Conservation (phyloP, 176 grass and related monocot genomes). For the Hyparrhenia diplandra region DNA sequence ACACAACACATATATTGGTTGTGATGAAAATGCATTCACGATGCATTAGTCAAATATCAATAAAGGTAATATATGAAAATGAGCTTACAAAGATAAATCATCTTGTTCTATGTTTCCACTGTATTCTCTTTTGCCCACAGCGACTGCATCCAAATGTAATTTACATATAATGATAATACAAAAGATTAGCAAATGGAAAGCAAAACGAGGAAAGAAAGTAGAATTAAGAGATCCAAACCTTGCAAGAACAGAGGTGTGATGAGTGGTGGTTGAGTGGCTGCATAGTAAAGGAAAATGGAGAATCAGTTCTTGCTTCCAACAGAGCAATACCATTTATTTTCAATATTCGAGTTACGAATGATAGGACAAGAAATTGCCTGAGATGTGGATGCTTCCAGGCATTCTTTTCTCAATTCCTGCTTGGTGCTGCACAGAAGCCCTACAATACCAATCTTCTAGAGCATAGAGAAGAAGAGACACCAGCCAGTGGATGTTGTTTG, state of each 20-base stretch:
- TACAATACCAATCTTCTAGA: slow-evolving; percentile 29
- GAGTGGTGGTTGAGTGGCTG: slow-evolving; percentile 24
- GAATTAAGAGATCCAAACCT: slow-evolving; percentile 2
- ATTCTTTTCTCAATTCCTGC: slow-evolving; percentile 25
- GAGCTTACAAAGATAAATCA: slow-evolving; percentile 38
- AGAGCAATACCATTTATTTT: not conserved
- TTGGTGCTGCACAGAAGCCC: slow-evolving; percentile 22
- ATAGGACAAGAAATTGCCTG: not conserved
- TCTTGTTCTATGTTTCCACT: slow-evolving; percentile 26
- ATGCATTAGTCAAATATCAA: not conserved
- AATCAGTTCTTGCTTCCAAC: not conserved
- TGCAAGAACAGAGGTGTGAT: slow-evolving; percentile 31
- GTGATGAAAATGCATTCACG: not conserved
- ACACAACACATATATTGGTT: not conserved
- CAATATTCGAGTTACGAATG: not conserved
- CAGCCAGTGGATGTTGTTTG: slow-evolving; percentile 24
- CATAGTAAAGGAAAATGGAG: not conserved
- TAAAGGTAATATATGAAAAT: not conserved
- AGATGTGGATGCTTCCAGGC: slow-evolving; percentile 45
- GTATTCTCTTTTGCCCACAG: slow-evolving; percentile 34
- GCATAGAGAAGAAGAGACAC: not conserved
- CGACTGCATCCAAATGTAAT: slow-evolving; percentile 20
- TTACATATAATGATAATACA: not conserved
- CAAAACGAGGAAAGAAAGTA: not conserved
- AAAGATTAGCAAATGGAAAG: not conserved